Conservation (phyloP, 306 rosid species). For the Parietaria judaica region DNA sequence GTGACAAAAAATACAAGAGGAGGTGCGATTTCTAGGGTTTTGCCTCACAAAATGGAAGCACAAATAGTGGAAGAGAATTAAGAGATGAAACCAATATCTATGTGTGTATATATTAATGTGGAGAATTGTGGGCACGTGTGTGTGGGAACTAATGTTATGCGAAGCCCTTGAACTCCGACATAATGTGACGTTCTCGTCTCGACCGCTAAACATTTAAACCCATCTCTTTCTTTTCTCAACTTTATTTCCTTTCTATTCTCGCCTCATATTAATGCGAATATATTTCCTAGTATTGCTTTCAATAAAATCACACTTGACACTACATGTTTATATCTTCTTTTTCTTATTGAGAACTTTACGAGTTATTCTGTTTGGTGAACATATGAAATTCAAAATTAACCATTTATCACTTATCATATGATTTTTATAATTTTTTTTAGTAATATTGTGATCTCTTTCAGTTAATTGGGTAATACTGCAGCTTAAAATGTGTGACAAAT, state of each 20-base stretch:
- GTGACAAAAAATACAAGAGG: not conserved
- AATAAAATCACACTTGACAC: too few species aligned
- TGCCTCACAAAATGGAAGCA: constrained; percentile 6
- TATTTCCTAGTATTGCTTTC: not conserved
- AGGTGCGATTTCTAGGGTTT: not conserved
- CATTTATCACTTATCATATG: too few species aligned
- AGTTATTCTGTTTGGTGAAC: too few species aligned
- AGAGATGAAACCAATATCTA: constrained; percentile 1
- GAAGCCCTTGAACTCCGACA: constrained; percentile 52
- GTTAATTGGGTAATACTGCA: too few species aligned
- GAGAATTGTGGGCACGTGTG: constrained; percentile 41
- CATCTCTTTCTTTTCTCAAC: not conserved
- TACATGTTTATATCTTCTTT: too few species aligned
- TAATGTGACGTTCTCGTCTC: constrained; percentile 16
- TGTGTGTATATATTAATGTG: constrained; percentile 5
- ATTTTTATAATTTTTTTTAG: too few species aligned
- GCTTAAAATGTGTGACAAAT: too few species aligned
- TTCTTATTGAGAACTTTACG: too few species aligned
- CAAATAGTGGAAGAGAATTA: not conserved
- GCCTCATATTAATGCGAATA: not conserved
- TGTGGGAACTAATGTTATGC: constrained; percentile 35
- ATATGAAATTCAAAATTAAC: too few species aligned
- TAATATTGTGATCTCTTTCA: too few species aligned
- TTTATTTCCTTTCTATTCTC: not conserved
- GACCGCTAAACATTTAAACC: constrained; percentile 12